A percentile compares a stretch with the other conserved stretches of the same genome.
Evolutionary conservation across 2,329 filamentous ascomycete genomes (phyloP).

Genomic region (Zelopaecilomyces penicillatus): DNA sequence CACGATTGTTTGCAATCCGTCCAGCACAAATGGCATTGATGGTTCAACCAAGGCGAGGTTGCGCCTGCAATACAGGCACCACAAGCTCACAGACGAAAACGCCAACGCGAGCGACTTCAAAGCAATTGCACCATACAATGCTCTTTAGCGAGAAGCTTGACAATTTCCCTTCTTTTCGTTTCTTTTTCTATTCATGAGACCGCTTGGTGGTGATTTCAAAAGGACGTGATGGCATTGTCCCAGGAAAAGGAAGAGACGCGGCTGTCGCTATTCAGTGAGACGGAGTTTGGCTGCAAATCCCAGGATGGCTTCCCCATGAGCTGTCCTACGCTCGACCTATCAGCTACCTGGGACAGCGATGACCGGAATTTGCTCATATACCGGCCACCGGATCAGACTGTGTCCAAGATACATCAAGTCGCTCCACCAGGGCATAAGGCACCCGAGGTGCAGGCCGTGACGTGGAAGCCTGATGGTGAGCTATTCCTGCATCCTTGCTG

Average conservation of each 20-base stretch:
- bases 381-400: slow-evolving; percentile 64
- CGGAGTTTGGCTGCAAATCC: slow-evolving; percentile 46
- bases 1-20: too few species aligned
- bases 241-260: slow-evolving; percentile 11
- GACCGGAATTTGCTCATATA: slow-evolving; percentile 66
- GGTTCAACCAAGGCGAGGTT: too few species aligned
- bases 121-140: background rate
- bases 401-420: slow-evolving; percentile 43
- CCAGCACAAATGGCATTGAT: too few species aligned
- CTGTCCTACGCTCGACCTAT: slow-evolving; percentile 78
- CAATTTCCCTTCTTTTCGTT: background rate
- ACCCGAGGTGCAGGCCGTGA: slow-evolving; percentile 39
- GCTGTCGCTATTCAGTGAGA: slow-evolving; percentile 47
- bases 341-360: slow-evolving; percentile 59
- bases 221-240: slow-evolving; percentile 18
- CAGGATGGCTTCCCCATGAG: slow-evolving; percentile 56
- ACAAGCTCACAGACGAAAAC: too few species aligned
- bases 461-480: slow-evolving; percentile 62
- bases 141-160: background rate
- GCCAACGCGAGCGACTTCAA: background rate
- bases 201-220: background rate
- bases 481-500: slow-evolving; percentile 13
- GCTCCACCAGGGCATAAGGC: slow-evolving; percentile 30
- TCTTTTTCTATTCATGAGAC: background rate
- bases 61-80: too few species aligned